phyloP scores from a whole-genome alignment of 495 filamentous ascomycete genomes.

The Viridothelium virens region DNA sequence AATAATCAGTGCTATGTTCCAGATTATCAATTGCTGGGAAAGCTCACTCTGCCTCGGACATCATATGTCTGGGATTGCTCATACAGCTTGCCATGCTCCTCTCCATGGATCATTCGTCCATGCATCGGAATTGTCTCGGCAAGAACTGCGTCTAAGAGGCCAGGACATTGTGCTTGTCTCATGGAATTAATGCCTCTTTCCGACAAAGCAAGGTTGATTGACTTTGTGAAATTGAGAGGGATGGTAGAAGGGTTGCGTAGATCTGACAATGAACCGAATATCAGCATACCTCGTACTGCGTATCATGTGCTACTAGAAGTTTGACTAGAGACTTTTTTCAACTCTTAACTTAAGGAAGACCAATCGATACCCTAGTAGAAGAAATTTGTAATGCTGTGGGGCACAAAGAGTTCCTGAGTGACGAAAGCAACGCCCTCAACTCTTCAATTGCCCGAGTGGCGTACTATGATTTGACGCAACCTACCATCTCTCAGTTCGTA shows the following conservation, averaged over 20 bases:
- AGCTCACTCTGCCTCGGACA: constrained; percentile 69
- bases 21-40: constrained; percentile 35
- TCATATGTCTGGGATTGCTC: constrained; percentile 84
- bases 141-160: constrained; percentile 65
- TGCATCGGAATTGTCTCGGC: constrained; percentile 80
- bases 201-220: constrained; percentile 92
- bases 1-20: not conserved
- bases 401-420: too few species aligned
- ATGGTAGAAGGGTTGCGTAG: constrained; percentile 74
- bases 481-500: constrained; percentile 89
- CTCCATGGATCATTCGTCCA: constrained; percentile 94
- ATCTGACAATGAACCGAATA: constrained; percentile 46
- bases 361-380: not conserved
- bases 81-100: constrained; percentile 55
- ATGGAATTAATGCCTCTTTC: constrained; percentile 91
- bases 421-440: too few species aligned
- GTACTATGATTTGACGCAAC: constrained; percentile 25
- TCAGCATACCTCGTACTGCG: not conserved
- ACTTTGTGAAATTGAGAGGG: constrained; percentile 92
- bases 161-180: constrained; percentile 51
- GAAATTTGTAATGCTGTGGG: not conserved
- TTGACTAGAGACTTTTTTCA: not conserved
- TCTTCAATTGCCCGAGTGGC: too few species aligned
- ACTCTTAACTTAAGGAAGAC: too few species aligned
- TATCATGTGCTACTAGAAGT: not conserved